Conservation (phyloP, 768 basidiomycete genomes). For the Fomitopsis pulvina region DNA sequence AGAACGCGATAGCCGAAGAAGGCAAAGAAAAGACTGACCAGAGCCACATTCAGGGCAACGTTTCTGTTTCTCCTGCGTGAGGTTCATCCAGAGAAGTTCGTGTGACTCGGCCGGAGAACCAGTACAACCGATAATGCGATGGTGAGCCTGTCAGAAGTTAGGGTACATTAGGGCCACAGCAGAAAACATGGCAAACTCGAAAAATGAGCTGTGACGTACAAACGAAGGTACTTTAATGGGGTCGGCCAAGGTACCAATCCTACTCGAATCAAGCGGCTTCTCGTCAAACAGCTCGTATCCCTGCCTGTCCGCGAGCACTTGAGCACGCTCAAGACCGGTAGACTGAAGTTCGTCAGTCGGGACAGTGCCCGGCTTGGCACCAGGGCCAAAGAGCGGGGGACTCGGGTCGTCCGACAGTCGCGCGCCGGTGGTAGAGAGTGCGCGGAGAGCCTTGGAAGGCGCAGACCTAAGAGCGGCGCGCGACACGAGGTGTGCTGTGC, state of each 20-base stretch:
- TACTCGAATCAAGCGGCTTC: constrained; percentile 75
- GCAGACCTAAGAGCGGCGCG: constrained; percentile 19
- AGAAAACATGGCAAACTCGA: neutral
- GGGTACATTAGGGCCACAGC: neutral
- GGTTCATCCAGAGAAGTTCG: constrained; percentile 80
- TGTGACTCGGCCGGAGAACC: constrained; percentile 94
- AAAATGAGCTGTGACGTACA: constrained; percentile 41
- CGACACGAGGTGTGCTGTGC: constrained; percentile 18
- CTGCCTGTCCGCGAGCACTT: constrained; percentile 82
- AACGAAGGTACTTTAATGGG: constrained; percentile 85
- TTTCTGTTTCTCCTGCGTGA: constrained; percentile 56
- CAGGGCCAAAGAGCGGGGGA: constrained; percentile 64
- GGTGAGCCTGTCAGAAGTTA: constrained; percentile 47
- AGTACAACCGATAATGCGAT: constrained; percentile 90
- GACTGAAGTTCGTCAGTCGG: constrained; percentile 86
- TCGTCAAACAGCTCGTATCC: constrained; percentile 89
- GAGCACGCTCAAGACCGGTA: constrained; percentile 94
- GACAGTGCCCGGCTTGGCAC: constrained; percentile 66
- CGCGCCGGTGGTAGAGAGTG: constrained; percentile 52
- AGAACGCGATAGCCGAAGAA: constrained; percentile 5
- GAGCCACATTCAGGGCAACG: constrained; percentile 95
- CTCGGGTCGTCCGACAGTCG: constrained; percentile 50
- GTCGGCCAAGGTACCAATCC: constrained; percentile 80
- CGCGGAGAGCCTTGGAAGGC: constrained; percentile 29
- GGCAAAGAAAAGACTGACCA: constrained; percentile 41